Evolutionary conservation across 495 filamentous ascomycete species (phyloP), one percentile per base, ranked within the genome.

Genomic region (Lasiosphaeria hispida): DNA sequence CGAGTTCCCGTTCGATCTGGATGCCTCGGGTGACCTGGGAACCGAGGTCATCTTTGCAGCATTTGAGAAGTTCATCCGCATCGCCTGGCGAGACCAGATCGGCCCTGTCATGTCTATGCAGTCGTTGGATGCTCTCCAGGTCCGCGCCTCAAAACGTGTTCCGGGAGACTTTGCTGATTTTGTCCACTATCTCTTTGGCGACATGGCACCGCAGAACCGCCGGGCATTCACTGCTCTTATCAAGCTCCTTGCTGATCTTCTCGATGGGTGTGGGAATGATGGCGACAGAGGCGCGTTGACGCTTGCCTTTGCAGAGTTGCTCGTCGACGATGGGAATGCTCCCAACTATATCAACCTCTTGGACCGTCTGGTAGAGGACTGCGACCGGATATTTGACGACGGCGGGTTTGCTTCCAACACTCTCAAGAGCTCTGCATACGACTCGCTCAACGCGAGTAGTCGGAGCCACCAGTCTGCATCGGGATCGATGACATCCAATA

Each of bases 191-290:
- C 80, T 88, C 11, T 78, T 97, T 62, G 71, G 80, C 23, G 88
- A 96, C 53, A 87, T 94, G 81, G 85, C 89, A 10, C 94, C 93
- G 6, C 94, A 97, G 63, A 98, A 97, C 64, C 86, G 90, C 62
- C 85, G 94, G 55, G 92, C 92, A 3, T 87, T 97, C 62, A 87
- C 87, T 35, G 85, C 85, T 10, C 84, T 95, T 36, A 84, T 97
- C 61, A 90, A 89, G 48, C 80, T 97, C 35, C 82, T 98, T 19
- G 86, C 89, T 2, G 91, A 96, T 63, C 80, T 98, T 13, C 82
- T 97, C 10, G 93, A 96, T 58, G 92, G 90, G n/a, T 96, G 92
- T 59, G 88, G 87, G 10, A 96, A 94, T 69, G 94, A 96, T 65
- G 90, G 91, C 47, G 93, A 97, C 68, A 84, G 93, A 36, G 94